Evolutionary conservation across 73 alveolate genomes (phyloP).

Genomic region (Symbiodinium natans): DNA sequence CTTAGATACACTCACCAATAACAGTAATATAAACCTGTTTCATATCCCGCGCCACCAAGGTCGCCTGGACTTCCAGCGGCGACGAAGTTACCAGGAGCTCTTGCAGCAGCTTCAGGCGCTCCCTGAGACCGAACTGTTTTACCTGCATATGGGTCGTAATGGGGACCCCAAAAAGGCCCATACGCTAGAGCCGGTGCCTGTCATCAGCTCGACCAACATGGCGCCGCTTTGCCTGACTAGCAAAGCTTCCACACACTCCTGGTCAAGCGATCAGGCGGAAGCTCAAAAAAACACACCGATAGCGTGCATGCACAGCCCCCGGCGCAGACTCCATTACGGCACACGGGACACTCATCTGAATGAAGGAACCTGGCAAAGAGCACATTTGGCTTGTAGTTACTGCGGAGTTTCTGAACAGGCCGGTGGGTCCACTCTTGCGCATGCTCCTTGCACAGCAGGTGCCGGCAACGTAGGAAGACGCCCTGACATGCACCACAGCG

Average conservation of each 20-base stretch:
- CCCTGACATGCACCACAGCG: conserved; percentile 8
- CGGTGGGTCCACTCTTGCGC: conserved; percentile 33
- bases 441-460: conserved; percentile 35
- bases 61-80: conserved; percentile 46
- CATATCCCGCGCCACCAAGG: background rate
- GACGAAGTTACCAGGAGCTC: conserved; percentile 34
- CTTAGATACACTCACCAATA: no score
- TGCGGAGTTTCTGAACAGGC: background rate
- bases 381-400: background rate
- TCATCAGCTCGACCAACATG: conserved; percentile 47
- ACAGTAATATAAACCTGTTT: no score
- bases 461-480: conserved; percentile 62
- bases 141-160: no score
- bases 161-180: no score
- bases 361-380: conserved; percentile 1
- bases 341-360: conserved; percentile 44
- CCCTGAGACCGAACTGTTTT: no score
- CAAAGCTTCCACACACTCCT: background rate
- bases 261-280: background rate
- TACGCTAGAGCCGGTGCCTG: conserved; percentile 15
- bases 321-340: conserved; percentile 21
- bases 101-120: conserved; percentile 28
- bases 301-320: background rate
- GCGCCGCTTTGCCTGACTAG: conserved; percentile 40
- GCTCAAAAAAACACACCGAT: background rate